phyloP scores from a whole-genome alignment of 768 basidiomycete genomes.

The Aureoboletus auriporus region DNA sequence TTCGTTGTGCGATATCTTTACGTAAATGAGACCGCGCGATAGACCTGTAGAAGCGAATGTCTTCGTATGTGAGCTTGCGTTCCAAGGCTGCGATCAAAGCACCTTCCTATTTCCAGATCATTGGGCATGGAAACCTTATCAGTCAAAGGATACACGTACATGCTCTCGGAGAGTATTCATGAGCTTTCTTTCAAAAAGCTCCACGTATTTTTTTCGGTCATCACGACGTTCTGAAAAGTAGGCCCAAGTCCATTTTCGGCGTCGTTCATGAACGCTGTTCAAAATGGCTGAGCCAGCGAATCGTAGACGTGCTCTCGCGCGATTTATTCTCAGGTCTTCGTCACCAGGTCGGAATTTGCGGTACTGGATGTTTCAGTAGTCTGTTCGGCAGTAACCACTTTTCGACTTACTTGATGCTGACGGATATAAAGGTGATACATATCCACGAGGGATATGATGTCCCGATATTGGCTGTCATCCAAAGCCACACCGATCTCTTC shows the following conservation, averaged over 20 bases:
- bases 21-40: slow-evolving; percentile 85
- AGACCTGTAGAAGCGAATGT: slow-evolving; percentile 95
- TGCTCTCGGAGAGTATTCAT: slow-evolving; percentile 47
- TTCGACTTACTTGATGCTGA: slow-evolving; percentile 59
- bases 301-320: slow-evolving; percentile 62
- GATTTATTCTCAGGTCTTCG: slow-evolving; percentile 55
- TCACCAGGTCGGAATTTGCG: slow-evolving; percentile 71
- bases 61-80: slow-evolving; percentile 83
- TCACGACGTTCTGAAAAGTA: slow-evolving; percentile 87
- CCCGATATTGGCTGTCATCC: slow-evolving; percentile 92
- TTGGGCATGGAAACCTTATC: background rate
- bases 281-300: slow-evolving; percentile 82
- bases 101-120: slow-evolving; percentile 40
- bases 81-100: slow-evolving; percentile 64
- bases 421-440: slow-evolving; percentile 96
- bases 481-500: slow-evolving; percentile 90
- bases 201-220: slow-evolving; percentile 80
- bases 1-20: slow-evolving; percentile 72
- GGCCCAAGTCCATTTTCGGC: slow-evolving; percentile 86
- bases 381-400: background rate
- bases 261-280: slow-evolving; percentile 77
- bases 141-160: slow-evolving; percentile 38
- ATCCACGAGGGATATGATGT: slow-evolving; percentile 87
- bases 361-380: slow-evolving; percentile 45
- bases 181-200: slow-evolving; percentile 75